These are phyloP conservation scores for Hebeloma cylindrosporum DNA, from an alignment of 768 basidiomycete species.

Conservation along the genomic window DNA sequence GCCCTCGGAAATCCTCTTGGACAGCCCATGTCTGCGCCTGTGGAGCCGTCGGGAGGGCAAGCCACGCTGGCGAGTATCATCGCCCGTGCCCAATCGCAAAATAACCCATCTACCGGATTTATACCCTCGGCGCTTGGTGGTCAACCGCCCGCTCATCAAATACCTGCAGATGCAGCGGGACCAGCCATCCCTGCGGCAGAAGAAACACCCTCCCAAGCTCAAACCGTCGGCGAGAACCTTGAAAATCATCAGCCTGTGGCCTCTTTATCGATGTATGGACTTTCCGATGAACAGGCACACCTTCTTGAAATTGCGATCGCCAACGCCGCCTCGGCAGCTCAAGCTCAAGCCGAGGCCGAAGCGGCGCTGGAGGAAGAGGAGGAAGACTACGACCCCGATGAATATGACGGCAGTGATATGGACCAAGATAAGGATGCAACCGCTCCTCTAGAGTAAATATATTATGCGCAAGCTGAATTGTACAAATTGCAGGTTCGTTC, in stretches of 20 bases:
- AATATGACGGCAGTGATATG: conserved; percentile 37
- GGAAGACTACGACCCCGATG: conserved; percentile 43
- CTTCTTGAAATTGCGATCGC: conserved; percentile 73
- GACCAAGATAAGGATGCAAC: conserved; percentile 27
- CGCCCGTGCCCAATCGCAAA: conserved; percentile 65
- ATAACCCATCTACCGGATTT: conserved; percentile 25
- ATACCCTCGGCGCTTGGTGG: conserved; percentile 16
- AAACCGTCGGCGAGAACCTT: conserved; percentile 17
- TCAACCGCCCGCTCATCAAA: conserved; percentile 12
- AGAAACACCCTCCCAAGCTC: conserved; percentile 15
- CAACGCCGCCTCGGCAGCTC: conserved; percentile 70
- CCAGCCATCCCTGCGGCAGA: conserved; percentile 12
- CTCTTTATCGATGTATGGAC: conserved; percentile 63
- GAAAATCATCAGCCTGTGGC: conserved; percentile 27
- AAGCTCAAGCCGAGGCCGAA: conserved; percentile 78
- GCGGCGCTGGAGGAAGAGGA: conserved; percentile 72
- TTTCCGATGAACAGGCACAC: conserved; percentile 71
- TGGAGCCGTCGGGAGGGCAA: conserved; percentile 55
- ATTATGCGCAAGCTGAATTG: conserved; percentile 15
- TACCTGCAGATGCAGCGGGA: conserved; percentile 13
- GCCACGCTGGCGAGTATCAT: conserved; percentile 73
- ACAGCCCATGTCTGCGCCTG: conserved; percentile 27
- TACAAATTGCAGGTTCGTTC: conserved; percentile 23
- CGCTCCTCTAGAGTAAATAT: conserved; percentile 18
- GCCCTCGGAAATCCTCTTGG: conserved; percentile 46